Conservation (phyloP, 2,329 filamentous ascomycete species). For the Cordyceps pruinosa region DNA sequence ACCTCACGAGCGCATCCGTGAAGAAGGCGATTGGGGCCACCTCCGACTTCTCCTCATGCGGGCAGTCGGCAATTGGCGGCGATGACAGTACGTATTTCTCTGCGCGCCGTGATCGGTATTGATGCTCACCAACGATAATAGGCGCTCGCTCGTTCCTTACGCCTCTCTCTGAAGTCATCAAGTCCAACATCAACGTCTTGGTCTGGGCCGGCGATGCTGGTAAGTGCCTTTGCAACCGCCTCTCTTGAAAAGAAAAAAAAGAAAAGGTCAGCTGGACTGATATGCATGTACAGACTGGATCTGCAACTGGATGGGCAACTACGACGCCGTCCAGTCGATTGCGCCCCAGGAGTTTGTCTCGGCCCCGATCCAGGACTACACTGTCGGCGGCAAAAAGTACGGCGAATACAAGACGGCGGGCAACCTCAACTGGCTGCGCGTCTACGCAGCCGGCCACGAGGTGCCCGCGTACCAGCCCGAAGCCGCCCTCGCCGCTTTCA, state of each 20-base stretch:
- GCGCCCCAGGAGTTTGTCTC: slow-evolving; percentile 32
- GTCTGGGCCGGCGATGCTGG: slow-evolving; percentile 50
- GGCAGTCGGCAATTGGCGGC: not conserved
- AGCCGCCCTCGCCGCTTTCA: slow-evolving; percentile 11
- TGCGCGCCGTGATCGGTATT: not conserved
- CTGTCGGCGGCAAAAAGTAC: slow-evolving; percentile 37
- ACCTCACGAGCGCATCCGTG: slow-evolving; percentile 31
- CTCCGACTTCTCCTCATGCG: not conserved
- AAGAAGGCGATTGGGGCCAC: slow-evolving; percentile 38
- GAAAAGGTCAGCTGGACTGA: not conserved
- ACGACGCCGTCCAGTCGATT: slow-evolving; percentile 39
- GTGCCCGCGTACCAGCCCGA: slow-evolving; percentile 17
- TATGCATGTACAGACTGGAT: slow-evolving; percentile 39
- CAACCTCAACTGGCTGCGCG: slow-evolving; percentile 43
- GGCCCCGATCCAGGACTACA: slow-evolving; percentile 40
- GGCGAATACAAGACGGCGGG: slow-evolving; percentile 45
- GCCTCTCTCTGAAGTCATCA: slow-evolving; percentile 37
- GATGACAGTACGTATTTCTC: slow-evolving; percentile 1
- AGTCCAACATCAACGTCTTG: slow-evolving; percentile 40
- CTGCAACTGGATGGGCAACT: slow-evolving; percentile 50
- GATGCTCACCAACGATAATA: slow-evolving; percentile 11
- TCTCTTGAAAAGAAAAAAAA: not conserved
- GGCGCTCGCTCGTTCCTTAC: slow-evolving; percentile 38
- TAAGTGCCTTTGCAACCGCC: slow-evolving; percentile 15
- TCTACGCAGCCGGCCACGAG: slow-evolving; percentile 40